Conservation (phyloP, 495 filamentous ascomycete genomes). For the Aspergillus indologenus region DNA sequence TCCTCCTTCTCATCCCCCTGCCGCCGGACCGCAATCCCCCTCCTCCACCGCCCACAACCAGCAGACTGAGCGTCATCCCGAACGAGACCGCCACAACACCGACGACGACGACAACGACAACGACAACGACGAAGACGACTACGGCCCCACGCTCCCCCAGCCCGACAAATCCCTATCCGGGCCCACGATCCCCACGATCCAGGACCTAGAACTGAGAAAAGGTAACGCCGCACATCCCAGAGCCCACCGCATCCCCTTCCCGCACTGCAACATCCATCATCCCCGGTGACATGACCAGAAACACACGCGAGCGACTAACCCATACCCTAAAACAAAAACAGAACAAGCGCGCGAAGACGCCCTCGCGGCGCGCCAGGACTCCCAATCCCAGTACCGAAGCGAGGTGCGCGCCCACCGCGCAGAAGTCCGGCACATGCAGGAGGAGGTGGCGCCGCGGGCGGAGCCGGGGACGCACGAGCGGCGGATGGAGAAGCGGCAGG, state of each 20-base stretch:
- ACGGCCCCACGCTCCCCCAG: constrained; percentile 68
- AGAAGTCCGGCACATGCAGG: constrained; percentile 41
- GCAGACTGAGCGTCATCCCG: background rate
- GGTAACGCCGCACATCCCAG: constrained; percentile 33
- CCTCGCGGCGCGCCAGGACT: constrained; percentile 47
- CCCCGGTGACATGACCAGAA: no score
- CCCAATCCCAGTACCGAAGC: constrained; percentile 56
- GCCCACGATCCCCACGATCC: constrained; percentile 68
- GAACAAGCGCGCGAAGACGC: constrained; percentile 57
- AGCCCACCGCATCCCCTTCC: no score
- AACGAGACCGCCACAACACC: no score
- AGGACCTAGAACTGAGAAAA: constrained; percentile 70
- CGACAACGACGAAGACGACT: constrained; percentile 54
- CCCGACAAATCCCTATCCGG: constrained; percentile 44
- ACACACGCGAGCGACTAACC: no score
- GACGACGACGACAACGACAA: background rate
- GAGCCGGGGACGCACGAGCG: constrained; percentile 83
- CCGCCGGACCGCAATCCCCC: constrained; percentile 9
- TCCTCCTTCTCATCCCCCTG: constrained; percentile 1
- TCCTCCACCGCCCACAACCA: constrained; percentile 20
- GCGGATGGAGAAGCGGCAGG: constrained; percentile 76
- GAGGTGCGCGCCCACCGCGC: constrained; percentile 47
- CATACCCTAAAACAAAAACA: constrained; percentile 17
- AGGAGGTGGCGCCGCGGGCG: constrained; percentile 80
- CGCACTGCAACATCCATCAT: no score